These are phyloP conservation scores for Rutstroemia sp. DNA, from an alignment of 2,329 filamentous ascomycete genomes.

Conservation along the genomic window DNA sequence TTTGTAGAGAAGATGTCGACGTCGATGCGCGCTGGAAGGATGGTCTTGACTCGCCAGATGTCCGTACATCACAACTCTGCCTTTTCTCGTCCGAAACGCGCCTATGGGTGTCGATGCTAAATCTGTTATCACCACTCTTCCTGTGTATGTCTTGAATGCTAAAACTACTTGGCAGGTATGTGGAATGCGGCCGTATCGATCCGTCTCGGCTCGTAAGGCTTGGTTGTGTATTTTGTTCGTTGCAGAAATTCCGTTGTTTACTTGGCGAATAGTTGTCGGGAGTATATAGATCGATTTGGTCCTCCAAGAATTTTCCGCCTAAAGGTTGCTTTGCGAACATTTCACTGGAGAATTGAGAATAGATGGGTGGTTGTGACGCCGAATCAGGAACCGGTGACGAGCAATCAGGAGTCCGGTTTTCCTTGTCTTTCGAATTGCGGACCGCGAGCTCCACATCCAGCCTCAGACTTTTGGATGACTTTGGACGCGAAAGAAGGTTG, in stretches of 20 bases:
- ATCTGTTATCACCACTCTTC: conserved; percentile 22
- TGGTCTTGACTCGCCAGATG: conserved; percentile 11
- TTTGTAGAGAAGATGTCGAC: conserved; percentile 24
- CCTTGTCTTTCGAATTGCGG: conserved; percentile 60
- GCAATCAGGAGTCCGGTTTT: conserved; percentile 61
- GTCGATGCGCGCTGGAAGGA: conserved; percentile 23
- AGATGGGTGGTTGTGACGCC: conserved; percentile 61
- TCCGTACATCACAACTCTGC: conserved; percentile 1
- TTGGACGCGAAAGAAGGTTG: conserved; percentile 65
- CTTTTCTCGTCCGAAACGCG: conserved; percentile 18
- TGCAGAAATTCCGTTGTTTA: conserved; percentile 27
- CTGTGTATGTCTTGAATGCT: conserved; percentile 28
- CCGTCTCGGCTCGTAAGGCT: conserved; percentile 20
- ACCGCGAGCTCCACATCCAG: conserved; percentile 43
- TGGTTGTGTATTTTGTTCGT: conserved; percentile 21
- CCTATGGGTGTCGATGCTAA: conserved; percentile 23
- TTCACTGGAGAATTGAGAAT: conserved; percentile 60
- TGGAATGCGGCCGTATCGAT: conserved; percentile 23
- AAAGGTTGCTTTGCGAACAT: conserved; percentile 32
- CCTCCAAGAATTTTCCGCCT: conserved; percentile 30
- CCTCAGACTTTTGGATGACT: conserved; percentile 63
- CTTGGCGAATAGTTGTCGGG: conserved; percentile 25
- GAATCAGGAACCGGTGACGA: conserved; percentile 35
- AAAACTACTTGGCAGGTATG: conserved; percentile 29
- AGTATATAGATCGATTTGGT: conserved; percentile 29